Evolutionary conservation across 1,139 yeast genomes (phyloP).

Genomic region (Nakaseomyces bracarensis): DNA sequence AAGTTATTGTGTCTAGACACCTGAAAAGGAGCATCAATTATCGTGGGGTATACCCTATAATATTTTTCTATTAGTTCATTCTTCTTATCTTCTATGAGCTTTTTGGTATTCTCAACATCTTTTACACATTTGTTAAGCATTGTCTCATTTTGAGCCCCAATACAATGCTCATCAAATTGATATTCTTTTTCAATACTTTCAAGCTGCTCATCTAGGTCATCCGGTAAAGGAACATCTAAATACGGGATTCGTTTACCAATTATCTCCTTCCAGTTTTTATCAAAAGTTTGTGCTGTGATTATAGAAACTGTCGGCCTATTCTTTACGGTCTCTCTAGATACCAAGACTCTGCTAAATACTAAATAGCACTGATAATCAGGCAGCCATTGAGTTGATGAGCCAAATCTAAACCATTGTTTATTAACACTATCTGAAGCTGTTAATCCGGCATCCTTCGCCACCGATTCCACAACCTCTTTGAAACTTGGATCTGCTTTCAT

Average conservation of each 20-base stretch:
- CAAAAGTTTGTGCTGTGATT: constrained; percentile 19
- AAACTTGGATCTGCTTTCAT: not conserved
- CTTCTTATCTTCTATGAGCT: not conserved
- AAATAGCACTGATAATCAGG: constrained; percentile 17
- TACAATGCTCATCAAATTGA: not conserved
- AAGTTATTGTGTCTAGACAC: no score
- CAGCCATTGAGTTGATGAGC: constrained; percentile 20
- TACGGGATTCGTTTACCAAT: constrained; percentile 16
- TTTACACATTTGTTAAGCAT: not conserved
- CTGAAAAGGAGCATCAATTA: no score
- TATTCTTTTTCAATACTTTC: not conserved
- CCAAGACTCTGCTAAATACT: constrained; percentile 15
- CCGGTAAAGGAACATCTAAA: constrained; percentile 13
- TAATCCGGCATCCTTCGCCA: not conserved
- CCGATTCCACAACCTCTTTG: not conserved
- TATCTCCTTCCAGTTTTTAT: constrained; percentile 20
- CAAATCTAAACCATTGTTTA: constrained; percentile 18
- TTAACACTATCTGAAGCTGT: not conserved
- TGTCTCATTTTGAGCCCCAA: not conserved
- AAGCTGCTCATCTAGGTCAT: constrained; percentile 6
- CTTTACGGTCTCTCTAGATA: not conserved
- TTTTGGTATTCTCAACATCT: not conserved
- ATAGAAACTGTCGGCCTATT: constrained; percentile 11
- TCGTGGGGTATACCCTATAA: not conserved
- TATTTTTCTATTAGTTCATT: not conserved